Evolutionary conservation across 257 asterid species (phyloP).

Genomic region (Scutellaria baicalensis): DNA sequence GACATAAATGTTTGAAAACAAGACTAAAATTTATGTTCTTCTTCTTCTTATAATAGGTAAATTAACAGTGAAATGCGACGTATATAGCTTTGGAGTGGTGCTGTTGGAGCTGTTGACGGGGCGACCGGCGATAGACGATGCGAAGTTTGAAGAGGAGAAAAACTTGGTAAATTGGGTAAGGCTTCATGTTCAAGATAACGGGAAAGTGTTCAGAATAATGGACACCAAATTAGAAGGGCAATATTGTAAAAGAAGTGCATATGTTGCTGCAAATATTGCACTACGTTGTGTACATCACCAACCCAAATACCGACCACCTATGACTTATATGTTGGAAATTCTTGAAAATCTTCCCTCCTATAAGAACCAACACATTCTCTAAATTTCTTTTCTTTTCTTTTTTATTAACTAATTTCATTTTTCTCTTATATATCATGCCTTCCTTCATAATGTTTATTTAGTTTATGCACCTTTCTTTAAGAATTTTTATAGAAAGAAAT

Average conservation of each 20-base stretch:
- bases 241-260: slow-evolving; percentile 44
- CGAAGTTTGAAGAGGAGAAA: slow-evolving; percentile 34
- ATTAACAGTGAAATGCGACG: slow-evolving; percentile 38
- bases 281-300: slow-evolving; percentile 35
- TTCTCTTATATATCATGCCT: not conserved
- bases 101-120: slow-evolving; percentile 44
- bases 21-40: too few species aligned
- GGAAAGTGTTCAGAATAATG: slow-evolving; percentile 40
- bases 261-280: slow-evolving; percentile 43
- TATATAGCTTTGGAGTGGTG: slow-evolving; percentile 48
- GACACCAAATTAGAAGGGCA: slow-evolving; percentile 48
- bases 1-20: too few species aligned
- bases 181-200: slow-evolving; percentile 30
- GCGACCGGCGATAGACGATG: slow-evolving; percentile 36
- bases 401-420: not conserved
- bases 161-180: slow-evolving; percentile 35
- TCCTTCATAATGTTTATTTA: not conserved
- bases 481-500: not conserved
- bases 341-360: slow-evolving; percentile 43
- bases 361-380: slow-evolving; percentile 11
- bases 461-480: not conserved
- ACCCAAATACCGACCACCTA: slow-evolving; percentile 48
- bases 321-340: slow-evolving; percentile 45
- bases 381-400: not conserved
- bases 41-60: slow-evolving; percentile 32